These are phyloP conservation scores for Coemansia aciculifera DNA, from an alignment of 192 early-diverging fungal genomes.

Conservation along the genomic window DNA sequence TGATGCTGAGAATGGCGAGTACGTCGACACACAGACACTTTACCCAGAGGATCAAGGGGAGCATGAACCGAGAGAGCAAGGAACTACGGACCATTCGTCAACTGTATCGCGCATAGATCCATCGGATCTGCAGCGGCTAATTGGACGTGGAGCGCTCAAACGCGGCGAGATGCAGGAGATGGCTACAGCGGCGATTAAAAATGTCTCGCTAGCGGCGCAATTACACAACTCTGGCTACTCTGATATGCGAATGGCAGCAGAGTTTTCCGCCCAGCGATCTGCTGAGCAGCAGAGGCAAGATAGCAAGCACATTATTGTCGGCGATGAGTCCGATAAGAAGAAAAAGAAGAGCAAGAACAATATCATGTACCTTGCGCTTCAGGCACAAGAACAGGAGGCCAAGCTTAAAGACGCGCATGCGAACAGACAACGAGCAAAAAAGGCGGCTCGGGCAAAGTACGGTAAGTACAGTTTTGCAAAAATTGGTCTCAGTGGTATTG, in stretches of 20 bases:
- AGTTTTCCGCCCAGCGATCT: constrained; percentile 21
- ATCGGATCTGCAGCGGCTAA: constrained; percentile 27
- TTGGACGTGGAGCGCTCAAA: constrained; percentile 36
- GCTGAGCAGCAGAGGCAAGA: constrained; percentile 17
- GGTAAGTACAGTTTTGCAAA: constrained; percentile 35
- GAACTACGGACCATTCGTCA: constrained; percentile 11
- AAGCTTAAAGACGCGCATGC: constrained; percentile 65
- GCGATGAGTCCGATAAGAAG: constrained; percentile 35
- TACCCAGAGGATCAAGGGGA: neutral
- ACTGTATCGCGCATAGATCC: constrained; percentile 12
- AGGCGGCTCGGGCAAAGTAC: constrained; percentile 68
- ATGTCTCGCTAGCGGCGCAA: constrained; percentile 30
- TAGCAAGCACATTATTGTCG: constrained; percentile 23
- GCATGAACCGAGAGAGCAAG: neutral
- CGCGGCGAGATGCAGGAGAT: constrained; percentile 27
- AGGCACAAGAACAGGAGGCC: constrained; percentile 67
- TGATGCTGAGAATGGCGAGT: constrained; percentile 23
- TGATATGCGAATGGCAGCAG: constrained; percentile 26
- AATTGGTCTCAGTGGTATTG: neutral
- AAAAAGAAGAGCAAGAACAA: constrained; percentile 79
- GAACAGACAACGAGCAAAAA: constrained; percentile 61
- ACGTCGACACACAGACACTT: constrained; percentile 28
- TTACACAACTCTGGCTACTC: constrained; percentile 35
- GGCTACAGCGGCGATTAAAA: constrained; percentile 9
- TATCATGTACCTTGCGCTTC: constrained; percentile 73